Base-by-base conservation (phyloP, 106 monocot species). In the Dioscorea alata region DNA sequence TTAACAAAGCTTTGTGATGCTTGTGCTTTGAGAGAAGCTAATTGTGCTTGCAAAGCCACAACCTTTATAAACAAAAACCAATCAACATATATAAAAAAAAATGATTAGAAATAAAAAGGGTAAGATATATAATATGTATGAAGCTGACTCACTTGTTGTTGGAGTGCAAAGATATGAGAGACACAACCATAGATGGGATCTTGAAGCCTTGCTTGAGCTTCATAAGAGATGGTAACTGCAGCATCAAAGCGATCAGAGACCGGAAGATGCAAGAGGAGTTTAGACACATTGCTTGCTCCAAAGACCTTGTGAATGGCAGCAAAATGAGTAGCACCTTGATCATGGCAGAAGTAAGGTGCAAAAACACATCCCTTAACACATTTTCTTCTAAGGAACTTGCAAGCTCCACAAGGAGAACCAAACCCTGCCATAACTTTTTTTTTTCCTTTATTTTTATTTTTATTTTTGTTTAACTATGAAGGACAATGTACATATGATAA, bases 331-430 rank as follows among this genome's bases (percentile, higher is more conserved):
- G 81, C 74, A 12, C 79, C 79, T 63, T 82, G 75, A 51, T 82
- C 88, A 10, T 70, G 33, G 70, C 79, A 76, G 71, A 89, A 89
- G 76, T 89, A 79, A 18, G 88, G 85, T 6, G 88, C 84, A 50
- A 89, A 85, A 17, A 88, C 56, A 34, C 86, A 90, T 9, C 76
- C 81, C 22, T 63, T 13, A 15, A 70, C 73, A 58, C 90, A 90
- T 80, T 83, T 90, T 28, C 90, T 62, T 54, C 90, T 51, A 67
- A 90, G 76, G 78, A 90, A 90, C 78, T 90, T 90, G 86, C 90
- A 90, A 19, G 90, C 90, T 2, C 90, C 86, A 50, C 90, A 90
- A 2, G 90, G 90, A 19, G 80, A 71, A 3, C 83, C 83, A 54
- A 90, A 71, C 2, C 94, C 94, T 48, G 94, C 82, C 94, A 91